phyloP scores from a whole-genome alignment of 768 basidiomycete genomes.

The Amanita phalloides region DNA sequence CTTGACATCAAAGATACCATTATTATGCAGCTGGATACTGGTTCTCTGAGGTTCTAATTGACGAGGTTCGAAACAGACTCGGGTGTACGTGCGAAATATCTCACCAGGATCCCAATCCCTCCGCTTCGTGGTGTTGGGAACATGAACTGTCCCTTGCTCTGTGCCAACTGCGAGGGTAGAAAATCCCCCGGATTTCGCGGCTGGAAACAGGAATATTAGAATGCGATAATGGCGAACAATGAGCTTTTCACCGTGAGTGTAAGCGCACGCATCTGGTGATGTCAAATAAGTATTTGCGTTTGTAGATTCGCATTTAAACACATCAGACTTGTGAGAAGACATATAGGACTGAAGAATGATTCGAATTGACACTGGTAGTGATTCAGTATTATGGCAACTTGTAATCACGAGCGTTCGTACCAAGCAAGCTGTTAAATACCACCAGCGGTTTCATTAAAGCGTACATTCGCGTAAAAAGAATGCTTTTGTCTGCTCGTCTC shows the following conservation, averaged over 20 bases:
- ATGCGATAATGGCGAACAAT: neutral
- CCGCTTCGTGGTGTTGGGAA: constrained; percentile 52
- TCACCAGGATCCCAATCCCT: constrained; percentile 58
- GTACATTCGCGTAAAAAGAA: neutral
- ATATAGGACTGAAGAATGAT: constrained; percentile 61
- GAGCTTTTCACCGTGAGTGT: constrained; percentile 38
- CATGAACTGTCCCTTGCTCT: constrained; percentile 61
- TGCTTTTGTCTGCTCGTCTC: neutral
- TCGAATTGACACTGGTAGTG: constrained; percentile 42
- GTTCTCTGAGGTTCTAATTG: constrained; percentile 42
- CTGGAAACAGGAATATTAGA: constrained; percentile 19
- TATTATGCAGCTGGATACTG: constrained; percentile 46
- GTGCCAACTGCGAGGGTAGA: constrained; percentile 62
- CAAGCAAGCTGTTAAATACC: neutral
- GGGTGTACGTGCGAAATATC: constrained; percentile 9
- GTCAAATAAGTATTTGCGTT: constrained; percentile 36
- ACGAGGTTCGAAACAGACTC: neutral
- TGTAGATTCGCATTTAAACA: constrained; percentile 55
- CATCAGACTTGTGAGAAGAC: constrained; percentile 61
- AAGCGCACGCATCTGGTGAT: constrained; percentile 67
- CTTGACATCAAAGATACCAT: constrained; percentile 67
- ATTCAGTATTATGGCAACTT: neutral
- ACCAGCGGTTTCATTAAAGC: neutral
- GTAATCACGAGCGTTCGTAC: constrained; percentile 6
- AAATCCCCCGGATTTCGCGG: constrained; percentile 39